A percentile compares a stretch with the other conserved stretches of the same genome.
These are phyloP conservation scores for Spathaspora hagerdaliae DNA, from an alignment of 805 yeast genomes.

Conservation along the genomic window DNA sequence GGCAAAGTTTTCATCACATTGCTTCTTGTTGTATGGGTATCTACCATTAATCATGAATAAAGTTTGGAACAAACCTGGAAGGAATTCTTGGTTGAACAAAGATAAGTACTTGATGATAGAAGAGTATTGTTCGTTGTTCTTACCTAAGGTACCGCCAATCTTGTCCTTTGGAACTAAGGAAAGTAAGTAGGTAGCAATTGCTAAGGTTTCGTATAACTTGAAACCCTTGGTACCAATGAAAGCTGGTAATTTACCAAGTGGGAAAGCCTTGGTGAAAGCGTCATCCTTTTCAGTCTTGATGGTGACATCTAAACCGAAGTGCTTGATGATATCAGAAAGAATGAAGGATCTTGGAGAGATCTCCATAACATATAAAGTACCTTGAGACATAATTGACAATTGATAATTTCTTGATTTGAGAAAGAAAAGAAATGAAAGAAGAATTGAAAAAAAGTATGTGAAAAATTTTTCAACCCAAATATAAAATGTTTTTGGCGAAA, in stretches of 20 bases:
- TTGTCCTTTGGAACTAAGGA: conserved; percentile 13
- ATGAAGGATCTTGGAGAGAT: conserved; percentile 24
- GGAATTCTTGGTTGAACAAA: conserved; percentile 64
- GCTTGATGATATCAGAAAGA: conserved; percentile 50
- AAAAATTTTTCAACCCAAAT: no score
- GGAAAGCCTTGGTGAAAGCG: conserved; percentile 49
- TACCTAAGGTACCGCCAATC: conserved; percentile 49
- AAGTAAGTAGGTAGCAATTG: conserved; percentile 58
- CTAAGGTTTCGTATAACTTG: conserved; percentile 67
- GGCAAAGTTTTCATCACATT: conserved; percentile 44
- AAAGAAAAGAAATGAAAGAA: neutral
- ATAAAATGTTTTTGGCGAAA: no score
- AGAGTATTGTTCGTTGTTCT: conserved; percentile 59
- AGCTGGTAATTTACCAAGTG: conserved; percentile 64
- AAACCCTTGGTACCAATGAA: conserved; percentile 68
- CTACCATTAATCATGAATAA: conserved; percentile 62
- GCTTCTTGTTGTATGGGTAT: conserved; percentile 74
- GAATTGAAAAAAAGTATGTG: neutral
- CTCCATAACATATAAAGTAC: conserved; percentile 52
- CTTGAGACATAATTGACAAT: conserved; percentile 52
- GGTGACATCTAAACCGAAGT: conserved; percentile 56
- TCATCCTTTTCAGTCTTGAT: conserved; percentile 40
- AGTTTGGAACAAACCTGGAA: conserved; percentile 43
- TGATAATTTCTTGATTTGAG: neutral
- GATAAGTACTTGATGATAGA: conserved; percentile 75